Evolutionary conservation across 1,139 yeast genomes (phyloP), one percentile per base, ranked within the genome.

Genomic region (Taphrina deformans): DNA sequence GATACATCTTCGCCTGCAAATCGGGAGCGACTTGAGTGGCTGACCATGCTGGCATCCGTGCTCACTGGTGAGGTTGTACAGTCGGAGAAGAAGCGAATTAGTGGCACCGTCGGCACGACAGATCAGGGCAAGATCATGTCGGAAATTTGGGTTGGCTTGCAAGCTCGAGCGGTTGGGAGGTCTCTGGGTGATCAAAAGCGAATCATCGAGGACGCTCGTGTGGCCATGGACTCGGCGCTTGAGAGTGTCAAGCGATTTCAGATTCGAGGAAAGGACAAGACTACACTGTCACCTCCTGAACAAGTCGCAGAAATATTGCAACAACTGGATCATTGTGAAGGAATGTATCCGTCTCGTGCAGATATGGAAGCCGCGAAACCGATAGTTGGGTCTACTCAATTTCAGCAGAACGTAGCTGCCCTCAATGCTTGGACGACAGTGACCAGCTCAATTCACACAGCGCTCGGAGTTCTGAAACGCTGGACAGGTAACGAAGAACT

Each of bases 21-120:
- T 48, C 51, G 69, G 9, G 98, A 91, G 74, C 79, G 99, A 59
- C 79, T 92, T 29, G 97, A 92, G 76, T 93, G 99, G 99, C 98
- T 93, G 75, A 85, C 95, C 0, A 90, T 93, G 97, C 79, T 93
- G 55, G 83, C 89, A 2, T 83, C 93, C 3, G 99, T 93, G 1
- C 80, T 93, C 45, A 92, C 96, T 1, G 98, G 99, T 69, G 99
- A 93, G 74, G 96, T 93, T 58, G 91, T 93, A 23, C 83, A 87
- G 48, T 88, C 96, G 10, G 99, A 93, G 74, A 93, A 92, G 77
- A 85, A 76, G 78, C 53, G 79, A 78, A 75, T 77, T 76, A 72
- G 78, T 73, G 70, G 83, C 76, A 75, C 76, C 72, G 78, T 79
- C 66, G 79, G 77, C 24, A 73, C 72, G 16, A 70, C 71, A 16